phyloP scores from a whole-genome alignment of 1,284 basidiomycete species.

The Papiliotrema nemorosa region DNA sequence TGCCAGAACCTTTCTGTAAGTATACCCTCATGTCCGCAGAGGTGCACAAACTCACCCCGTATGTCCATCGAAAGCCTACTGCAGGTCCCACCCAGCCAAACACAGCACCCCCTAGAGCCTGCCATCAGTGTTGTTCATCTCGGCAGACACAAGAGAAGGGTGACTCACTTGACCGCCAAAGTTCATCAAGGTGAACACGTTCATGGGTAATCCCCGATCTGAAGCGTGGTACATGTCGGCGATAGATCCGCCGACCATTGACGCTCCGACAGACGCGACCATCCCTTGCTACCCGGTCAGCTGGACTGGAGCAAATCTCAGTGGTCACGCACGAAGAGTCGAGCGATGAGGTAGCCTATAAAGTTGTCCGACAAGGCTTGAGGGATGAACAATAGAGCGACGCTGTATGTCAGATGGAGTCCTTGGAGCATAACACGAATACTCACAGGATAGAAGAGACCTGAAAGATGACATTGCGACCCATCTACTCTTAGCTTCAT shows the following conservation, averaged over 20 bases:
- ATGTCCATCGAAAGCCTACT: conserved; percentile 38
- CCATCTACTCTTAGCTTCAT: conserved; percentile 14
- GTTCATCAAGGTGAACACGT: conserved; percentile 45
- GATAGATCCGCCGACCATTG: conserved; percentile 45
- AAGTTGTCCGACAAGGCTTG: conserved; percentile 37
- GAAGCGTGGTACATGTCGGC: conserved; percentile 44
- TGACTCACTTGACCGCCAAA: conserved; percentile 45
- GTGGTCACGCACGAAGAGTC: conserved; percentile 40
- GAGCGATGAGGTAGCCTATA: conserved; percentile 36
- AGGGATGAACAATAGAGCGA: conserved; percentile 41
- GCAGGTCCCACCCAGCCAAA: conserved; percentile 31
- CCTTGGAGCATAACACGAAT: neutral
- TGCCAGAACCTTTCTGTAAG: conserved; percentile 14
- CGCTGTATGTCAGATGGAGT: neutral
- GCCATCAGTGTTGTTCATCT: neutral
- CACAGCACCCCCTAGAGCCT: conserved; percentile 22
- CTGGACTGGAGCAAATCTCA: neutral
- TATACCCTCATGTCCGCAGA: too few species aligned
- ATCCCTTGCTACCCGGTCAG: conserved; percentile 31
- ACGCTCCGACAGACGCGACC: conserved; percentile 32
- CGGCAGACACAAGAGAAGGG: conserved; percentile 8
- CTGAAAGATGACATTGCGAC: conserved; percentile 40
- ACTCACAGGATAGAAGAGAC: conserved; percentile 37
- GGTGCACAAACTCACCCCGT: too few species aligned
- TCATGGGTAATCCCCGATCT: conserved; percentile 48